phyloP scores from a whole-genome alignment of 2,329 filamentous ascomycete species.

The Diaporthe vexans region DNA sequence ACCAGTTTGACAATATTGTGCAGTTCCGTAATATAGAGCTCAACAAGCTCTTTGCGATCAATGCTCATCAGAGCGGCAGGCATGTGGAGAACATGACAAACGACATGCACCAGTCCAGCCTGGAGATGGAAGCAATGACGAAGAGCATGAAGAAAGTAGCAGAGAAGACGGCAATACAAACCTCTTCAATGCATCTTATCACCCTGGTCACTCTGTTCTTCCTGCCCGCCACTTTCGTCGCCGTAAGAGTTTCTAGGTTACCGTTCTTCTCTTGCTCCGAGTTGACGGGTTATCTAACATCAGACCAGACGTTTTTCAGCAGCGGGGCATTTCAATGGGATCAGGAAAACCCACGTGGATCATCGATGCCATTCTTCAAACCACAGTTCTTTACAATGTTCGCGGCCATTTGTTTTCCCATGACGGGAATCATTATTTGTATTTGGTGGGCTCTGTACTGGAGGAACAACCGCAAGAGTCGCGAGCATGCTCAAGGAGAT shows the following conservation, averaged over 20 bases:
- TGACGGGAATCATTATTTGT: neutral
- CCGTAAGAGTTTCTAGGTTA: constrained; percentile 10
- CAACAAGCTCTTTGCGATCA: constrained; percentile 14
- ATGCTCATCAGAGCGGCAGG: constrained; percentile 12
- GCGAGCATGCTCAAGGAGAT: neutral
- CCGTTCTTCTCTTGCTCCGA: neutral
- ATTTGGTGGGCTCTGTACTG: constrained; percentile 6
- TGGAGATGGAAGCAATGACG: constrained; percentile 16
- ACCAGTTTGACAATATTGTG: neutral
- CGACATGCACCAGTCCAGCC: constrained; percentile 5
- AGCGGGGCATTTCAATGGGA: constrained; percentile 28
- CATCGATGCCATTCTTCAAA: constrained; percentile 4
- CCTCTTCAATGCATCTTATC: constrained; percentile 51
- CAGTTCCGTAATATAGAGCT: constrained; percentile 7
- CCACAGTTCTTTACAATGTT: neutral
- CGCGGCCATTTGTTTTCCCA: neutral
- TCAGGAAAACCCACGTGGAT: neutral
- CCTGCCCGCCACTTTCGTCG: constrained; percentile 49
- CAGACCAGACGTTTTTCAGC: constrained; percentile 37
- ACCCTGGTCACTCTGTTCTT: constrained; percentile 50
- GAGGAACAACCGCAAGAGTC: neutral
- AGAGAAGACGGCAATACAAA: constrained; percentile 61
- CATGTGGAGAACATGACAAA: constrained; percentile 8
- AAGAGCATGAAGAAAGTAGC: constrained; percentile 63
- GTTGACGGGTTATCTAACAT: neutral